phyloP scores from a whole-genome alignment of 345 rosid species.

The Ricinus communis region DNA sequence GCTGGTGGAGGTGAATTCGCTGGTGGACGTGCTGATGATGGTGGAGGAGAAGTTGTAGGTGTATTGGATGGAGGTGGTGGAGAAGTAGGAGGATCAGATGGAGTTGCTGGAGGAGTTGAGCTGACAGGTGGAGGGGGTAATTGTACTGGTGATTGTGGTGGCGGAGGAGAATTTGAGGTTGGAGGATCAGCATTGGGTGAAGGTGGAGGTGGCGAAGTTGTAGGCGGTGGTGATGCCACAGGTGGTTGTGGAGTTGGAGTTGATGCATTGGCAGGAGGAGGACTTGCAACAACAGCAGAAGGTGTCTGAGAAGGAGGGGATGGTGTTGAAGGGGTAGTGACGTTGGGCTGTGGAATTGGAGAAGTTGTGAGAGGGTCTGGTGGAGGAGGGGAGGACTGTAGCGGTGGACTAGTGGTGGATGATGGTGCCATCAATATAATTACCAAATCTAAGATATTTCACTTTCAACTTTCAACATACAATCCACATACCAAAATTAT shows the following conservation, averaged over 20 bases:
- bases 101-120: constrained; percentile 31
- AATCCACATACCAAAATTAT: constrained; percentile 22
- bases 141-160: constrained; percentile 33
- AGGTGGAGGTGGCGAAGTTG: constrained; percentile 32
- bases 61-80: constrained; percentile 12
- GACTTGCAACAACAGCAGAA: constrained; percentile 12
- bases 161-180: constrained; percentile 11
- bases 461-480: constrained; percentile 2
- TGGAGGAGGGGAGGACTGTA: constrained; percentile 30
- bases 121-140: too few relatives aligned
- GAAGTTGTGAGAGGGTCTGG: constrained; percentile 29
- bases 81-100: too few relatives aligned
- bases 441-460: not conserved
- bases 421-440: constrained; percentile 53
- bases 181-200: constrained; percentile 4
- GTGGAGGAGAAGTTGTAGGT: constrained; percentile 3
- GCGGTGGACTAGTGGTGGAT: constrained; percentile 29
- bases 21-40: not conserved
- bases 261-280: constrained; percentile 20
- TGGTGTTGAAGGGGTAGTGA: constrained; percentile 10
- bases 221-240: constrained; percentile 17
- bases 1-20: constrained; percentile 19
- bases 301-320: constrained; percentile 14
- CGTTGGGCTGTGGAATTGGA: constrained; percentile 25
- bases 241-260: constrained; percentile 23